phyloP scores from a whole-genome alignment of 441 rosid species.

The Manihot esculenta region DNA sequence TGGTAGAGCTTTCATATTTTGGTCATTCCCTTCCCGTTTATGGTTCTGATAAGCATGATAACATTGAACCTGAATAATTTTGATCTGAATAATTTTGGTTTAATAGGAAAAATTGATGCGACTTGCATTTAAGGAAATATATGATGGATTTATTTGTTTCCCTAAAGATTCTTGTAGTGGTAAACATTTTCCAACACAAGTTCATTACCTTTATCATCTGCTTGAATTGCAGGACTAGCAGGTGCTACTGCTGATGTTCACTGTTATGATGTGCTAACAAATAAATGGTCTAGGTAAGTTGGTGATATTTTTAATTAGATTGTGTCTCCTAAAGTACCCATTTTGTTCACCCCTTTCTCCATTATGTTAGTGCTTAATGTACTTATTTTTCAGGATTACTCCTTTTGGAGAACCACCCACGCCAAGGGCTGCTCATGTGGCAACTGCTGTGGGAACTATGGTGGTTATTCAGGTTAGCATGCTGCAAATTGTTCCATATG shows the following conservation, averaged over 20 bases:
- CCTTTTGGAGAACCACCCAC: slow-evolving; percentile 98
- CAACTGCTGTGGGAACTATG: slow-evolving; percentile 99
- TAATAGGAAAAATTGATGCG: not conserved
- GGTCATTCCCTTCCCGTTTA: not conserved
- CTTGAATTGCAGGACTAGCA: slow-evolving; percentile 76
- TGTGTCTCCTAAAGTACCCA: not conserved
- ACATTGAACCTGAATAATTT: not conserved
- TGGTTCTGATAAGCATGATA: not conserved
- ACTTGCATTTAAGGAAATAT: not conserved
- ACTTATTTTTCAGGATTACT: slow-evolving; percentile 54
- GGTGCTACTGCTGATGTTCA: slow-evolving; percentile 99
- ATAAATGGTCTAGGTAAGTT: slow-evolving; percentile 93
- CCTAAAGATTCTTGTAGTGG: not conserved
- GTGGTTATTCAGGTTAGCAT: slow-evolving; percentile 90
- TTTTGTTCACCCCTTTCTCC: slow-evolving; percentile 2
- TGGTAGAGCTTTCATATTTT: slow-evolving; percentile 1
- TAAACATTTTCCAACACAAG: slow-evolving; percentile 8
- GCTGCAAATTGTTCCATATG: slow-evolving; percentile 1
- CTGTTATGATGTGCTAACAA: slow-evolving; percentile 83
- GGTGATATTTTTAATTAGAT: slow-evolving; percentile 5
- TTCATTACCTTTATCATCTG: slow-evolving; percentile 26
- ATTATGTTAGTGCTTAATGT: slow-evolving; percentile 15
- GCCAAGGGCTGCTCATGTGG: slow-evolving; percentile 99
- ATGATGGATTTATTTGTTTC: slow-evolving; percentile 1
- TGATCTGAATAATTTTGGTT: slow-evolving; percentile 1